Evolutionary conservation across 2,329 filamentous ascomycete species (phyloP).

Genomic region (Exophiala phaeomuriformis): DNA sequence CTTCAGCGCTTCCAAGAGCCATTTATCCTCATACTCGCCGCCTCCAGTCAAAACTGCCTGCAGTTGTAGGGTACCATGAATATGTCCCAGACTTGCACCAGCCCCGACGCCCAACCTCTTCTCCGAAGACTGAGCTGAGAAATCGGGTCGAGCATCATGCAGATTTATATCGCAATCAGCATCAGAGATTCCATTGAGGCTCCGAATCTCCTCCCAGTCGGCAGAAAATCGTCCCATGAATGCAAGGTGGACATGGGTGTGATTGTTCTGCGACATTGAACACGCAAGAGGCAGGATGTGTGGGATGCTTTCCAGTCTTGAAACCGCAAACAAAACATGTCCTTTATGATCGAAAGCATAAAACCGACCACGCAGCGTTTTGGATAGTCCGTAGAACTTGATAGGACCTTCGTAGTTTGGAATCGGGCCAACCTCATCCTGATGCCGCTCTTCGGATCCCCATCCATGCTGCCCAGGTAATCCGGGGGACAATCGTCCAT

Average conservation of each 20-base stretch:
- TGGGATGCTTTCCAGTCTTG: slow-evolving; percentile 64
- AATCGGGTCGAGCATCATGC: slow-evolving; percentile 72
- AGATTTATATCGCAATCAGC: slow-evolving; percentile 57
- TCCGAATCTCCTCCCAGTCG: slow-evolving; percentile 58
- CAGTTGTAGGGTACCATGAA: slow-evolving; percentile 67
- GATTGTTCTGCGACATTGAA: slow-evolving; percentile 64
- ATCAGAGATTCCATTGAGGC: slow-evolving; percentile 70
- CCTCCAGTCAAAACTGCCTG: slow-evolving; percentile 69
- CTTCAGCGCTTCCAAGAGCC: slow-evolving; percentile 57
- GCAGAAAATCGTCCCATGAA: slow-evolving; percentile 69
- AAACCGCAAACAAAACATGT: slow-evolving; percentile 72
- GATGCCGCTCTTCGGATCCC: neutral
- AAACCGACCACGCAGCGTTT: slow-evolving; percentile 10
- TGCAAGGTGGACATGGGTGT: slow-evolving; percentile 73
- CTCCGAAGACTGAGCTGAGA: slow-evolving; percentile 61
- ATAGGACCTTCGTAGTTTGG: slow-evolving; percentile 59
- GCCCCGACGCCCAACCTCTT: slow-evolving; percentile 60
- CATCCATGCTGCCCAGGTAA: neutral
- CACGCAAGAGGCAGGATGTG: slow-evolving; percentile 75
- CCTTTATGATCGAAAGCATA: slow-evolving; percentile 38
- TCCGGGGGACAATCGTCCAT: slow-evolving; percentile 13
- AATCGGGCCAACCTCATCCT: neutral
- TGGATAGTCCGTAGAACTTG: slow-evolving; percentile 58
- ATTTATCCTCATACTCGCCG: slow-evolving; percentile 57
- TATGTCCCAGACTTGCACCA: slow-evolving; percentile 60